Base-by-base conservation (phyloP, 768 basidiomycete genomes). In the Rhodosporidiobolus odoratus region DNA sequence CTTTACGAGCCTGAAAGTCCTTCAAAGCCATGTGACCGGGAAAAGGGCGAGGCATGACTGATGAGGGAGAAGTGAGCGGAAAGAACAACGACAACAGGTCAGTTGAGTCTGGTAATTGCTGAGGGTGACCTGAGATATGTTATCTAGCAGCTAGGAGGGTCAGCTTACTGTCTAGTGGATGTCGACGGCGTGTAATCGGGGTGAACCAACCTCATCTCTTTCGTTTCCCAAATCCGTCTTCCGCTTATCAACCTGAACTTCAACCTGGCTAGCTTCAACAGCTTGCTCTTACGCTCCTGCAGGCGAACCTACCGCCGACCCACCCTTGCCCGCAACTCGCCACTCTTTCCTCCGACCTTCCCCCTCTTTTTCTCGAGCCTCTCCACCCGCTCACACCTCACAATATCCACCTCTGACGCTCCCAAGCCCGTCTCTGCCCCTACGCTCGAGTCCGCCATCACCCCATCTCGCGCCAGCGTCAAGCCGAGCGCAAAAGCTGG, bases 11-110 rank as follows among this genome's bases (percentile, higher is more conserved):
- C 27, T 70, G 56, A 43, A 74, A 74, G 68, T 74, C 73, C 43
- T 74, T 74, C 47, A 70, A 52, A 38, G 73, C 73, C 62, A 70
- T 63, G 65, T 74, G 72, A 21, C 72, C 72, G 32, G 72, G 72
- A 12, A 74, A 60, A 1, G 72, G 60, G 40, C 72, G 72, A 3
- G 67, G 66, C 72, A 65, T 69, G 61, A 53, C n/a, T 52, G 35
- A 47, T 21, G 59, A 34, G 10, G 45, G 15, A 3, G 45, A n/a
- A 21, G 4, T 4, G 54, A 56, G 54, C 15, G n/a, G 30, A 21
- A 21, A 34, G 30, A 5, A 10, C 27, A 9, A 30, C 27, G 48
- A 15, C n/a, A n/a, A 8, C 21, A 50, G 21, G 48, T 9, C 21
- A 50, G 48, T 9, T 50, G 48, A 50, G 21, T 9, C 21, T 25